A percentile compares a stretch with the other conserved stretches of the same genome.
Evolutionary conservation across 352 stramenopile species (phyloP).

Genomic region (Thraustotheca clavata): DNA sequence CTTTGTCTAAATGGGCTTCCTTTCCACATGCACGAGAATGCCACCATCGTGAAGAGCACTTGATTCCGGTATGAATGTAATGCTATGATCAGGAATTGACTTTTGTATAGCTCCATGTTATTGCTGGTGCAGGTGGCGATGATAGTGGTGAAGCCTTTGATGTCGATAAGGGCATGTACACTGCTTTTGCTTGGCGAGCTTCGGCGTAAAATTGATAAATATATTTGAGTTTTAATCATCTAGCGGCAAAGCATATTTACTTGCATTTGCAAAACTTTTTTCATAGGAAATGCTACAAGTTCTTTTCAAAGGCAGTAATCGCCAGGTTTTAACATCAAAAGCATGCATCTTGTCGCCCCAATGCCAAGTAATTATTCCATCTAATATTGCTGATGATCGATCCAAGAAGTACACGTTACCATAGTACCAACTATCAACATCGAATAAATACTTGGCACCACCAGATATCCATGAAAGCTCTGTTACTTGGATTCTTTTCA

Average conservation of each 20-base stretch:
- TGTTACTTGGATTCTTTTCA: neutral
- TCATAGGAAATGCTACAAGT: neutral
- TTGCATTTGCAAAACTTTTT: no score
- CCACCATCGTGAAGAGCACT: constrained; percentile 17
- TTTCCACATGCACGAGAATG: constrained; percentile 12
- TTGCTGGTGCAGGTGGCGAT: constrained; percentile 7
- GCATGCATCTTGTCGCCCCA: neutral
- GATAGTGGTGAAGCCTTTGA: neutral
- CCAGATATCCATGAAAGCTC: neutral
- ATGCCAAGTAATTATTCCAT: neutral
- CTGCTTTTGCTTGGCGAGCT: neutral
- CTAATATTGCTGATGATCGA: constrained; percentile 1
- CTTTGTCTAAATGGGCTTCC: neutral
- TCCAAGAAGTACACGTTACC: constrained; percentile 4
- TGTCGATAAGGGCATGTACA: constrained; percentile 10
- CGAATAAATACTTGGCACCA: constrained; percentile 9
- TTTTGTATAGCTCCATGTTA: constrained; percentile 7
- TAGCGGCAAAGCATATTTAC: no score
- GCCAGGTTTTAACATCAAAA: constrained; percentile 6
- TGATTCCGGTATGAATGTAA: neutral
- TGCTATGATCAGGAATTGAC: neutral
- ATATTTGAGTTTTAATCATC: no score
- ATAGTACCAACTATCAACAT: neutral
- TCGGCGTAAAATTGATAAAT: no score
- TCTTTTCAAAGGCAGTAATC: neutral